Evolutionary conservation across 805 yeast genomes (phyloP), one percentile per base, ranked within the genome.

Genomic region (Trichomonascus vanleenenianus): DNA sequence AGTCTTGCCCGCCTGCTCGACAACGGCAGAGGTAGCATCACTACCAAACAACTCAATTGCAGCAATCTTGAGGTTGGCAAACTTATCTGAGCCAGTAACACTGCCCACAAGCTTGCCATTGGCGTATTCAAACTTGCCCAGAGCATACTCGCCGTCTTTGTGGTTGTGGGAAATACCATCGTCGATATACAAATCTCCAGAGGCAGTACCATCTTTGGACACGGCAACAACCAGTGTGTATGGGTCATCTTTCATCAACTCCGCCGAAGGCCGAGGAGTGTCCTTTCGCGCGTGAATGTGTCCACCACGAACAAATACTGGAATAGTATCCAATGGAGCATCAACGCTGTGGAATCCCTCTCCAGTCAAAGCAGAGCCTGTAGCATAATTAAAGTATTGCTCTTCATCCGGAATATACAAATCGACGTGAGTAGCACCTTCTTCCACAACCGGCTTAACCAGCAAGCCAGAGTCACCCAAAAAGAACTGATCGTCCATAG

Each of bases 251-350:
- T 60, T 67, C 91, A 85, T 85, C 52, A 85, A 64, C 58, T 73
- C 78, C 2, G 94, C 65, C 0, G 95, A 84, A 52, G 97, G 75
- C 60, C 98, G 78, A 52, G 79, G 75, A 52, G 95, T 75, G 42
- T 80, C 84, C 50, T 81, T 83, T 33, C 78, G 73, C 12, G 82
- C 68, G 18, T 83, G 59, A 12, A 91, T 75, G 31, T 80, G 73
- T 0, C 97, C 97, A n/a, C 95, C 93, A 56, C 79, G 78, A n/a
- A 83, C 63, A 25, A 75, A 74, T 39, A 85, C 71, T 0, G 97
- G 97, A 15, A 85, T 76, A 42, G 76, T 78, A 3, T 72, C 65
- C 43, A 89, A 61, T 2, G 75, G 70, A 0, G 80, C 72, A 15
- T 63, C 64, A 3, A 72, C 54, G 1, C 48, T 56, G 35, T 67